Evolutionary conservation across 176 grass and related monocot species (phyloP).

Genomic region (Canna indica): DNA sequence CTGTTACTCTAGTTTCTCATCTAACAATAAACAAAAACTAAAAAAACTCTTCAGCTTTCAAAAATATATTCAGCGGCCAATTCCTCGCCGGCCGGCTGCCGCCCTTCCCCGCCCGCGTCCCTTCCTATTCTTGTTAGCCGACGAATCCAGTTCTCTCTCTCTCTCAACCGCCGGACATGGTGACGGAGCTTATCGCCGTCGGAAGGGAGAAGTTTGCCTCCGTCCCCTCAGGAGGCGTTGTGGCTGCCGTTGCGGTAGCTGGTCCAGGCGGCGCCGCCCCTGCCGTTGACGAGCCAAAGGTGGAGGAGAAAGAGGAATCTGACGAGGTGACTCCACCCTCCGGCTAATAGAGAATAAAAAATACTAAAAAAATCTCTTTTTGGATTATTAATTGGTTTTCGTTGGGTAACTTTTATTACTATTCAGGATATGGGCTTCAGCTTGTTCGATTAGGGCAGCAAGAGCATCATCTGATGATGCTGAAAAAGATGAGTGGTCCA

Average conservation of each 20-base stretch:
- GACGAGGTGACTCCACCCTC: neutral
- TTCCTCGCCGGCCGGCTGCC: too few species aligned
- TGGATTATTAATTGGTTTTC: neutral
- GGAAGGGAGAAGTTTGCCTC: slow-evolving; percentile 5
- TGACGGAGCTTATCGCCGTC: neutral
- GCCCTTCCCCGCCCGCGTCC: too few species aligned
- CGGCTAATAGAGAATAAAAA: neutral
- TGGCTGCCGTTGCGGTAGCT: neutral
- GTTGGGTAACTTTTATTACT: neutral
- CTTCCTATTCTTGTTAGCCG: too few species aligned
- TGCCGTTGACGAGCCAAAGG: neutral
- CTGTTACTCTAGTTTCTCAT: too few species aligned
- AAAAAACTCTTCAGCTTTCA: too few species aligned
- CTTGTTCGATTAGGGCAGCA: slow-evolving; percentile 39
- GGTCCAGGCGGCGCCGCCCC: neutral
- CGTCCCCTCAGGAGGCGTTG: neutral
- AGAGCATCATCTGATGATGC: slow-evolving; percentile 65
- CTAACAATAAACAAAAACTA: too few species aligned
- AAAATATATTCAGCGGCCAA: too few species aligned
- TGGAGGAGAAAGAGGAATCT: slow-evolving; percentile 18
- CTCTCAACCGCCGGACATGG: too few species aligned
- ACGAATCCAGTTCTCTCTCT: too few species aligned
- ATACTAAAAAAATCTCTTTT: neutral
- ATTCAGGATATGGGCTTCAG: slow-evolving; percentile 20
- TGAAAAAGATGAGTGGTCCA: slow-evolving; percentile 90